phyloP scores from a whole-genome alignment of 2,329 filamentous ascomycete species.

The Penicillium concentricum region DNA sequence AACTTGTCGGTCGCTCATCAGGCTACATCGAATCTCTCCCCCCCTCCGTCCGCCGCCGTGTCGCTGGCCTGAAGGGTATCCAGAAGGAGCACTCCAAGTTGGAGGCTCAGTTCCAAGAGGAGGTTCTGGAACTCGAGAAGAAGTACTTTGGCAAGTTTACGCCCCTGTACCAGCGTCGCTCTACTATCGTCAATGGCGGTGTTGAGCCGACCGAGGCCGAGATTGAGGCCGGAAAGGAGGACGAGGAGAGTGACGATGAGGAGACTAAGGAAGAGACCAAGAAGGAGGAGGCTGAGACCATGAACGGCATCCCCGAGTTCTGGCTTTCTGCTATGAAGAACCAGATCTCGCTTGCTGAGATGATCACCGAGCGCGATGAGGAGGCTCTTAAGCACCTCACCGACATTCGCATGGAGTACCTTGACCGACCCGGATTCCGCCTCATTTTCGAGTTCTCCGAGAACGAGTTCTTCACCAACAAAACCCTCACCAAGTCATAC shows the following conservation, averaged over 20 bases:
- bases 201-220: conserved; percentile 84
- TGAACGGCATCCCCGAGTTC: conserved; percentile 93
- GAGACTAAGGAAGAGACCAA: conserved; percentile 55
- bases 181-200: conserved; percentile 84
- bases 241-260: conserved; percentile 66
- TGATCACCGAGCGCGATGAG: conserved; percentile 98
- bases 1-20: conserved; percentile 89
- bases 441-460: conserved; percentile 95
- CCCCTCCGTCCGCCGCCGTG: conserved; percentile 81
- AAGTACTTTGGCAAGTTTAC: conserved; percentile 99
- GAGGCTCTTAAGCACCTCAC: conserved; percentile 82
- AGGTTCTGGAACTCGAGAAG: conserved; percentile 97
- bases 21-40: conserved; percentile 98
- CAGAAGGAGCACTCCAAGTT: conserved; percentile 99
- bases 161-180: conserved; percentile 92
- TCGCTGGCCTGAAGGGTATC: conserved; percentile 93
- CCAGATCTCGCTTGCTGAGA: conserved; percentile 92
- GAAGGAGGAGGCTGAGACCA: conserved; percentile 48
- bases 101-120: conserved; percentile 97
- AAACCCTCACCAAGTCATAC: conserved; percentile 96
- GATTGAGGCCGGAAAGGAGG: conserved; percentile 79
- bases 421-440: conserved; percentile 96
- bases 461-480: conserved; percentile 98
- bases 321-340: conserved; percentile 99
- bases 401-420: conserved; percentile 98